Evolutionary conservation across 1,284 basidiomycete species (phyloP), one percentile per base, ranked within the genome.

Genomic region (Cryptococcus hybrid): DNA sequence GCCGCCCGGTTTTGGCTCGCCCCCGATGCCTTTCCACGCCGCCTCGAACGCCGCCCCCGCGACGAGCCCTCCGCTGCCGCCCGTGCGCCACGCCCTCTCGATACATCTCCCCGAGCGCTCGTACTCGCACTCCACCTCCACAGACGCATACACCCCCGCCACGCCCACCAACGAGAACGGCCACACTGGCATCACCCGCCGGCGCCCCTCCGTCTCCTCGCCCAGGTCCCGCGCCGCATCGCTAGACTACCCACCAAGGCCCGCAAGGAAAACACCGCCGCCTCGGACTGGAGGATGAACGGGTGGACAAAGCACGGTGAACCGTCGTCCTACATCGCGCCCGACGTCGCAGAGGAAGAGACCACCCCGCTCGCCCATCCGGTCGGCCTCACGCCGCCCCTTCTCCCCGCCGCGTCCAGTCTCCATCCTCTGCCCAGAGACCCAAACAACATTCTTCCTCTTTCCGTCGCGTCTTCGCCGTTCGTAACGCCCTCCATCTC

Each of bases 371-470:
- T 54, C 36, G 45, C 52, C 12, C 48, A 54, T 15, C 51, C 46
- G 42, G 15, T 47, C 46, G 24, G 24, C 50, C 58, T 12, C n/a
- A 24, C 24, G 24, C 24, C 24, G 24, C 24, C 24, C 24, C 24
- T 24, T 24, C 24, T 24, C 24, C 24, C 24, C 24, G 24, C 24
- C 24, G 51, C 52, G 15, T 44, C 47, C 43, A 55, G 39, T 48
- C 44, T 45, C 55, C 47, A 36, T 12, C 60, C 67, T 13, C 54
- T 69, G 6, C 62, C 65, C 7, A 51, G 55, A 48, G 67, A 69
- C 39, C 67, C 65, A 5, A 47, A 64, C 52, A 66, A 70, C 55
- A 64, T 70, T 39, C 48, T 70, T 5, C 68, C 68, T 11, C 60
- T 70, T 11, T 66, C 66, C 2, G 40, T 64, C 7, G 58, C 66